phyloP scores from a whole-genome alignment of 2,329 filamentous ascomycete species.

The Tympanopsis confertula region DNA sequence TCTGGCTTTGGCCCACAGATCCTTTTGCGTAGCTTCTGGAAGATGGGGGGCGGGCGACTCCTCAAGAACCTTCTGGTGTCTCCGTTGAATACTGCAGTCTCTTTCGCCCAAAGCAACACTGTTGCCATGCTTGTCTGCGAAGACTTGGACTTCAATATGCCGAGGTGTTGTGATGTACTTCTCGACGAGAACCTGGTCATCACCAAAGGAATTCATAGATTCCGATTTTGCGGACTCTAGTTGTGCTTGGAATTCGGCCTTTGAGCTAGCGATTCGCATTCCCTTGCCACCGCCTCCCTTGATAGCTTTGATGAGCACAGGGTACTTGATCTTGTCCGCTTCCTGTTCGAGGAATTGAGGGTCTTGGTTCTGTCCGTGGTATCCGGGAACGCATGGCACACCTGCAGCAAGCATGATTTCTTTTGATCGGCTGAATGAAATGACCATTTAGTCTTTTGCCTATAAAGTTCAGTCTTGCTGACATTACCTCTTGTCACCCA shows the following conservation, averaged over 20 bases:
- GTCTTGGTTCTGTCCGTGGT: constrained; percentile 54
- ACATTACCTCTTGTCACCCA: constrained; percentile 51
- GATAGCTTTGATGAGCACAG: constrained; percentile 34
- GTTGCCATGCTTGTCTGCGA: constrained; percentile 29
- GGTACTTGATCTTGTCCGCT: constrained; percentile 18
- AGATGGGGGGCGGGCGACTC: constrained; percentile 27
- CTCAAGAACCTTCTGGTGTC: constrained; percentile 39
- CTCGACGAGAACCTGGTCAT: constrained; percentile 26
- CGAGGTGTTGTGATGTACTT: constrained; percentile 25
- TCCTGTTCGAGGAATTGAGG: constrained; percentile 5
- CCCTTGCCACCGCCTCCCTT: constrained; percentile 34
- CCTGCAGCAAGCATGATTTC: constrained; percentile 59
- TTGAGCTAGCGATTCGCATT: constrained; percentile 21
- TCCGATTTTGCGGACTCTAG: constrained; percentile 24
- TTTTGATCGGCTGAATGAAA: constrained; percentile 35
- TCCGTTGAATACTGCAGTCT: constrained; percentile 36
- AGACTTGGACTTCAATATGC: constrained; percentile 37
- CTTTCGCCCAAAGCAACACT: constrained; percentile 29
- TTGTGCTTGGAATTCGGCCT: constrained; percentile 13
- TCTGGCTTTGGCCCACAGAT: constrained; percentile 24
- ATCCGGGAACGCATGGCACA: constrained; percentile 60
- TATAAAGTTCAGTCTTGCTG: not conserved
- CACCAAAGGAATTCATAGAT: constrained; percentile 27
- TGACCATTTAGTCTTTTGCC: not conserved
- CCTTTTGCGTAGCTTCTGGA: constrained; percentile 11